Percentiles rank a stretch among this genome's conserved stretches.
Evolutionary conservation across 805 yeast species (phyloP).

Genomic region (Candida mattraensis): DNA sequence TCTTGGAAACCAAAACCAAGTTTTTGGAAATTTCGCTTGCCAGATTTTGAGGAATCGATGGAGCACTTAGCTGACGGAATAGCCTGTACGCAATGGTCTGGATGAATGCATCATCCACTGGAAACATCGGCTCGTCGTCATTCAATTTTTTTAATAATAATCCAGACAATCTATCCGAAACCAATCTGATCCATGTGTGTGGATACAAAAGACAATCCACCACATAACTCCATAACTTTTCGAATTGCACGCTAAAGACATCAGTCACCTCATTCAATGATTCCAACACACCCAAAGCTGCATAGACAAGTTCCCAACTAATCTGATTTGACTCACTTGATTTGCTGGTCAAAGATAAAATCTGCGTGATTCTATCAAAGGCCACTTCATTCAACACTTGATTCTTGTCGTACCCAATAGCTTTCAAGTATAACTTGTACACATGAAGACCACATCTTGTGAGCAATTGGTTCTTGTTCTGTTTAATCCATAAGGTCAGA

Average conservation of each 20-base stretch:
- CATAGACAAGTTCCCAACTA: constrained; percentile 79
- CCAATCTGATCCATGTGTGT: constrained; percentile 86
- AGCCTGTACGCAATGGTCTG: constrained; percentile 67
- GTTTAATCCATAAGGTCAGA: constrained; percentile 61
- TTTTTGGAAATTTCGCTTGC: constrained; percentile 67
- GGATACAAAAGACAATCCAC: constrained; percentile 70
- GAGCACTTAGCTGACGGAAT: constrained; percentile 81
- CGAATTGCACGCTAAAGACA: constrained; percentile 43
- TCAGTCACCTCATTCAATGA: constrained; percentile 15
- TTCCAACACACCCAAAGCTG: constrained; percentile 50
- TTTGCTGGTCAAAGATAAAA: constrained; percentile 28
- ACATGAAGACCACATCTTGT: constrained; percentile 73
- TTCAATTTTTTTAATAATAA: constrained; percentile 41
- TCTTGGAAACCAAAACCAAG: constrained; percentile 55
- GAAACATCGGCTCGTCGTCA: constrained; percentile 31
- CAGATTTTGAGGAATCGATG: constrained; percentile 61
- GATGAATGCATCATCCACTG: constrained; percentile 41
- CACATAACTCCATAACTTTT: constrained; percentile 52
- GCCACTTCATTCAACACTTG: constrained; percentile 28
- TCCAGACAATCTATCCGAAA: constrained; percentile 60
- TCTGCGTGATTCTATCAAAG: constrained; percentile 22
- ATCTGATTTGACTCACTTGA: constrained; percentile 40
- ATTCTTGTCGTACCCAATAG: constrained; percentile 42
- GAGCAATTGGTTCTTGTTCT: constrained; percentile 50
- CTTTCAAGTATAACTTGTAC: constrained; percentile 58